Evolutionary conservation across 306 rosid species (phyloP), one percentile per base, ranked within the genome.

Genomic region (Begonia fuchsioides): DNA sequence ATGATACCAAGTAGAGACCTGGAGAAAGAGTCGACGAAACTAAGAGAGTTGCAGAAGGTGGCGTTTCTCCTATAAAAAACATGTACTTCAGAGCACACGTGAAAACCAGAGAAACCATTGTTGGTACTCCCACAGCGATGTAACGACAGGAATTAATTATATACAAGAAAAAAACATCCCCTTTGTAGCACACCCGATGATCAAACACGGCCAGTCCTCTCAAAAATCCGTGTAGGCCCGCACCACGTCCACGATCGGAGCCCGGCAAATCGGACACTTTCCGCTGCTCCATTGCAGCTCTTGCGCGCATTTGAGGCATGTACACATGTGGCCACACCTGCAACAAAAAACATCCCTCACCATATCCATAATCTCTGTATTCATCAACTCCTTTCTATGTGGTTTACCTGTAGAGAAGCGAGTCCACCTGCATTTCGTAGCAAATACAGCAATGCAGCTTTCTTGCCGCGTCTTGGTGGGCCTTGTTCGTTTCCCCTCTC

Each of bases 301-400:
- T 52, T 73, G 76, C 13, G 80, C 96, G 54, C 96, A 87, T 41
- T 80, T 80, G 53, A 75, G 41, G 44, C 96, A 87, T 12, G 82
- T 72, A 59, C 96, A 82, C 87, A 87, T 87, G 60, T 87, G 96
- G 9, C 96, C 96, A 44, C 96, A 87, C 65, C 79, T 73, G 51
- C 15, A 47, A 50, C 16, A 46, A 32, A 20, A 20, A 6, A 20
- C n/a, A 20, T 6, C 32, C 32, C 32, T 6, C 11, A 45, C 17
- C 0, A 38, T 11, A 13, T n/a, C 38, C 11, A 47, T 32, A 13
- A 40, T 20, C 13, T 38, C 14, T 26, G 18, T 47, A 13, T 20
- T 6, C 53, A 26, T 8, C 40, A 6, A n/a, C 11, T 35, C 16
- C 41, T 13, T 49, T 11, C 14, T 13, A 26, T 8, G 8, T 5